Evolutionary conservation across 2,329 filamentous ascomycete genomes (phyloP), one percentile per base, ranked within the genome.

Genomic region (Nothophaeocryptopus gaeumannii): DNA sequence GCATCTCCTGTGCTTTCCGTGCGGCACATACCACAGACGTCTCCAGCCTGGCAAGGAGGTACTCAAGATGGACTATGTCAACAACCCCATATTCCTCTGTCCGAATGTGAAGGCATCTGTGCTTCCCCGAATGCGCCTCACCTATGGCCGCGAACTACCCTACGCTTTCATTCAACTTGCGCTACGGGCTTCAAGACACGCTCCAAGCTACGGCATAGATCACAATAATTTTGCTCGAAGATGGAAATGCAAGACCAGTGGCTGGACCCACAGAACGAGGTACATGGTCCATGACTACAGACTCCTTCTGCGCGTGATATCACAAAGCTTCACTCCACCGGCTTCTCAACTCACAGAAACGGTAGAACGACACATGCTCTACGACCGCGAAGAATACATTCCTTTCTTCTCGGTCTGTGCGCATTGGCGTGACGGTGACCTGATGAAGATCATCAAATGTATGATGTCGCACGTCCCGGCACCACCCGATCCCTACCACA

Each of bases 351-450:
- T 83, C 20, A 77, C 79, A 0, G 69, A 74, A 5, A 76, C 76
- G 3, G 74, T 71, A 3, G 72, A 78, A 56, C 76, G 81, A 2
- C 69, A 81, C 47, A 70, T 84, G 2, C 72, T 84, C 2, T 84
- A 80, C 66, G 79, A 75, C 29, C 74, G 78, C 50, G 77, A 80
- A 44, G 80, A 84, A 58, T 84, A 82, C 65, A 76, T 72, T 45
- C 81, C 81, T 0, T 84, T 79, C 62, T 84, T 84, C 66, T 81
- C 78, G 9, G 78, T 76, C 1, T 85, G 81, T 57, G 73, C 78
- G 1, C 81, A 85, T 63, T 85, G 81, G 81, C 73, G 75, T 13
- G 78, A 84, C 53, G 81, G 81, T 13, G 71, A 81, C 32, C 68
- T 85, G 12, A 83, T 82, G 71, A 72, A 76, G 12, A 68, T 79